phyloP scores from a whole-genome alignment of 83 land plant genomes.

The Diphasiastrum complanatum region DNA sequence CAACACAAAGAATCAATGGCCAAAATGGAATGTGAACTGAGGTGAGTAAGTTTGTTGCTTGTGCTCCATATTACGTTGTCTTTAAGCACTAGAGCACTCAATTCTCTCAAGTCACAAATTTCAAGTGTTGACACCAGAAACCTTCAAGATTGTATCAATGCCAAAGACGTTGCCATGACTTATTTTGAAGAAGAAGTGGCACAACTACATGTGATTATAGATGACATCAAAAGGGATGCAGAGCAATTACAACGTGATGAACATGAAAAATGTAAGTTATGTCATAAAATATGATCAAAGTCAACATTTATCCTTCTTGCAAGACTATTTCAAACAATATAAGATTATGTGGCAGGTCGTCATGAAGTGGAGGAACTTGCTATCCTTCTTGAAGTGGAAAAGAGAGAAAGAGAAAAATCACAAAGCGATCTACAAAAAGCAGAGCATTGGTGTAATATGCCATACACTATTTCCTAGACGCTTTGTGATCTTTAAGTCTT shows the following conservation, averaged over 20 bases:
- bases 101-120: too few species aligned
- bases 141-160: too few species aligned
- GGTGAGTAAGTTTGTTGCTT: too few species aligned
- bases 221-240: constrained; percentile 17
- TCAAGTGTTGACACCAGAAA: too few species aligned
- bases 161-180: constrained; percentile 25
- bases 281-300: background rate
- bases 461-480: background rate
- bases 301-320: background rate
- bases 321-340: background rate
- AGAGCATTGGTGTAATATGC: constrained; percentile 42
- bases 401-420: constrained; percentile 42
- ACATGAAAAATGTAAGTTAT: constrained; percentile 34
- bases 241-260: constrained; percentile 15
- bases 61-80: too few species aligned
- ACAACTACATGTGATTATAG: constrained; percentile 24
- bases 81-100: too few species aligned
- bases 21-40: too few species aligned
- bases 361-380: constrained; percentile 44
- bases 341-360: constrained; percentile 26
- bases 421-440: constrained; percentile 28
- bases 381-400: constrained; percentile 33
- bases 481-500: background rate
- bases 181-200: constrained; percentile 36
- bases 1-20: too few species aligned